A percentile compares a stretch with the other conserved stretches of the same genome.
phyloP scores from a whole-genome alignment of 495 filamentous ascomycete genomes.

The Tuber umbilicatum region DNA sequence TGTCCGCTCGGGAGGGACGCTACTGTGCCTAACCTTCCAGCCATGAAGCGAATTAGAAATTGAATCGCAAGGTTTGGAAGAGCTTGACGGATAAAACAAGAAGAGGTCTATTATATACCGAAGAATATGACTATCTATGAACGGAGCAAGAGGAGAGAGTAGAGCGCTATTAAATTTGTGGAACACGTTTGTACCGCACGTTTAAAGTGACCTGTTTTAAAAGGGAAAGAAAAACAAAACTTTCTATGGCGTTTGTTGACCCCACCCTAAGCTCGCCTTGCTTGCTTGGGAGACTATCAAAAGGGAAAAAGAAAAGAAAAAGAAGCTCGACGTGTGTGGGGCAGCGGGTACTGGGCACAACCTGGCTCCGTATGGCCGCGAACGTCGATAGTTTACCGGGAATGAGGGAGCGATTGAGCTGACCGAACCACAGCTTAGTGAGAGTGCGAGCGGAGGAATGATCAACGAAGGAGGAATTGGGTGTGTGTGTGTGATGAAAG shows the following conservation, averaged over 20 bases:
- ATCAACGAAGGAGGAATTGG: slow-evolving; percentile 1
- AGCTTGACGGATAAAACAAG: slow-evolving; percentile 19
- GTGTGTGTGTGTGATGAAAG: not conserved
- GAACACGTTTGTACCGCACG: slow-evolving; percentile 36
- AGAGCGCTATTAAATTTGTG: slow-evolving; percentile 26
- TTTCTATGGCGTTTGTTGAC: not conserved
- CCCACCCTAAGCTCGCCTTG: slow-evolving; percentile 28
- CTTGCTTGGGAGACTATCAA: slow-evolving; percentile 30
- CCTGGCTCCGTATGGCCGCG: slow-evolving; percentile 6
- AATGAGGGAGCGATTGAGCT: slow-evolving; percentile 21
- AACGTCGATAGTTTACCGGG: slow-evolving; percentile 21
- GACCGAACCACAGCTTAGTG: slow-evolving; percentile 25
- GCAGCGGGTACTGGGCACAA: slow-evolving; percentile 17
- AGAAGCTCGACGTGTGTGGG: slow-evolving; percentile 30
- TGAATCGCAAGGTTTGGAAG: slow-evolving; percentile 28
- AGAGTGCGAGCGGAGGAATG: slow-evolving; percentile 27
- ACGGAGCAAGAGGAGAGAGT: slow-evolving; percentile 1
- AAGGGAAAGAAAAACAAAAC: slow-evolving; percentile 6
- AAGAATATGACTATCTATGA: slow-evolving; percentile 35
- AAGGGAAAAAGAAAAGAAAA: slow-evolving; percentile 6
- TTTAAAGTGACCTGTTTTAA: slow-evolving; percentile 35
- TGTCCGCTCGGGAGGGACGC: slow-evolving; percentile 15
- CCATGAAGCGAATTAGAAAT: slow-evolving; percentile 33
- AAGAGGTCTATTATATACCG: slow-evolving; percentile 38
- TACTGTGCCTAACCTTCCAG: slow-evolving; percentile 30